Conservation (phyloP, 352 stramenopile species). For the Pythium oligandrum region DNA sequence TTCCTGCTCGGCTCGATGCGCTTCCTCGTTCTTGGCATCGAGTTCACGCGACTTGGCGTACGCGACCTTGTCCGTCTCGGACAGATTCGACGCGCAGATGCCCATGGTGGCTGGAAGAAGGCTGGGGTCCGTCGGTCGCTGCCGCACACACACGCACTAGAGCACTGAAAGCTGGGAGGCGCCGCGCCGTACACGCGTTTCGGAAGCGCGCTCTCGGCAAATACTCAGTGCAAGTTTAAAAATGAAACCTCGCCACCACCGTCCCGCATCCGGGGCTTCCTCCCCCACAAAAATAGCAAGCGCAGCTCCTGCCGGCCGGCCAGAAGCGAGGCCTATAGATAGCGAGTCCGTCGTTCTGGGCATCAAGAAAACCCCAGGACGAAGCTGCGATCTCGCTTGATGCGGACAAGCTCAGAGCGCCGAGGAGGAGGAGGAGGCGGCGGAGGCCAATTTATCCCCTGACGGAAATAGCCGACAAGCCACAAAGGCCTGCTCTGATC, state of each 20-base stretch:
- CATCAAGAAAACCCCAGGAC: too few relatives aligned
- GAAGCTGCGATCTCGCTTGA: too few relatives aligned
- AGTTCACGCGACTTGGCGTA: conserved; percentile 73
- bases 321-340: too few relatives aligned
- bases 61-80: conserved; percentile 50
- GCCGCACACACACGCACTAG: conserved; percentile 6
- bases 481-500: too few relatives aligned
- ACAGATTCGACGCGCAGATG: conserved; percentile 59
- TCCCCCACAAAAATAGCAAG: not conserved
- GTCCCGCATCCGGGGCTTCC: not conserved
- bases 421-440: too few relatives aligned
- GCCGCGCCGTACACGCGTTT: conserved; percentile 21
- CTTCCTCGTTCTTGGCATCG: conserved; percentile 76
- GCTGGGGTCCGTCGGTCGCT: not conserved
- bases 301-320: too few relatives aligned
- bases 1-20: conserved; percentile 71
- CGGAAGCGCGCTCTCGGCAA: conserved; percentile 15
- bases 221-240: conserved; percentile 54
- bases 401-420: too few relatives aligned
- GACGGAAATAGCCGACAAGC: too few relatives aligned
- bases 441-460: too few relatives aligned
- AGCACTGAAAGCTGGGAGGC: conserved; percentile 8
- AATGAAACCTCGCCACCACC: conserved; percentile 48
- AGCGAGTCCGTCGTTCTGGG: too few relatives aligned
- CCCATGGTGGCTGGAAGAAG: conserved; percentile 35